Evolutionary conservation across 306 rosid genomes (phyloP), one percentile per base, ranked within the genome.

Genomic region (Cercis canadensis): DNA sequence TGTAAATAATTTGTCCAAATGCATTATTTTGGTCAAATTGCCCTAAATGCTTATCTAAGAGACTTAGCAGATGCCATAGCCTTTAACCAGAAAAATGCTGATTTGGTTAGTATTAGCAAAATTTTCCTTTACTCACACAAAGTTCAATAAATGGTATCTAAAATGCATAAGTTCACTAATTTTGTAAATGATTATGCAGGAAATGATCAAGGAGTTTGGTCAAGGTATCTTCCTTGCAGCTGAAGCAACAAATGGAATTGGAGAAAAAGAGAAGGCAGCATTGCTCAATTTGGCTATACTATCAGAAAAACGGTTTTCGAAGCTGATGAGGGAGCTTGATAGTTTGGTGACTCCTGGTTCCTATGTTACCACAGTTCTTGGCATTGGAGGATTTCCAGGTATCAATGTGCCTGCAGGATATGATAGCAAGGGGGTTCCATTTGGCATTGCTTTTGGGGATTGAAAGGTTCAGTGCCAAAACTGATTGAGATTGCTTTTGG

Each of bases 391-490:
- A 5, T 81, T 55, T 15, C 82, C 77, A 0, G 79, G 66, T 0
- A 45, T 81, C 9, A 67, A 31, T 61, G 85, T 81, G 37, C 82
- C 79, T 0, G 82, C 73, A 45, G 82, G 85, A 17, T 76, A 76
- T 39, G 67, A 7, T 11, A 1, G 29, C 7, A 12, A 56, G 17
- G 69, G 57, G 24, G 50, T 62, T 57, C 82, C 85, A 15, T 47
- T 73, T 62, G 85, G 82, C 43, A 63, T 81, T 13, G 47, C 59
- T 43, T 81, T 81, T 62, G 82, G 82, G 85, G 76, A 18, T 62
- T 81, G 33, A 68, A 29, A 33, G 85, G 82, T 11, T 37, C 65
- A 5, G 80, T 72, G 56, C 77, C 85, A 8, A 72, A 72, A 54
- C 52, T 81, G 34, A 81, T 77, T 57, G 70, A 73, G 44, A 77